phyloP scores from a whole-genome alignment of 108 stramenopile species.

The Skeletonema tropicum region DNA sequence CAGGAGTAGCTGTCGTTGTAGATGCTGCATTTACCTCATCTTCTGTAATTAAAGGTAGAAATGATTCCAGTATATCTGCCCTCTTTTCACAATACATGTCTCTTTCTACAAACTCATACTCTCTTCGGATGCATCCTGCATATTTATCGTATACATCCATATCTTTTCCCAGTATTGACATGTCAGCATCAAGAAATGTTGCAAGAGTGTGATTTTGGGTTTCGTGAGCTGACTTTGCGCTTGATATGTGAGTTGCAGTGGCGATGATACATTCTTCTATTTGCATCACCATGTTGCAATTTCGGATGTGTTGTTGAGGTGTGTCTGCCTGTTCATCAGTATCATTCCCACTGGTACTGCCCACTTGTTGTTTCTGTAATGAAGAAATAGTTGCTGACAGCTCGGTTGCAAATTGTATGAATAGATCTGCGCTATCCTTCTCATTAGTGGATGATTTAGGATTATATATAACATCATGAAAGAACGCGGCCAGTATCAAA shows the following conservation, averaged over 20 bases:
- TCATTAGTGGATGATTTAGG: slow-evolving; percentile 74
- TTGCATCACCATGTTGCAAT: slow-evolving; percentile 18
- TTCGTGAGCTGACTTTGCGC: slow-evolving; percentile 25
- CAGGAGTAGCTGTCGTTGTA: slow-evolving; percentile 15
- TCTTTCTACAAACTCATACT: slow-evolving; percentile 65
- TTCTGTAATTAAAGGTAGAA: slow-evolving; percentile 40
- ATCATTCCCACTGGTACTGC: neutral
- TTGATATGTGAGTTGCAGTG: slow-evolving; percentile 39
- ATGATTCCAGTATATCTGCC: slow-evolving; percentile 67
- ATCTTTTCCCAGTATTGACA: slow-evolving; percentile 78
- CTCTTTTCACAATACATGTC: slow-evolving; percentile 75
- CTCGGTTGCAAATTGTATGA: slow-evolving; percentile 60
- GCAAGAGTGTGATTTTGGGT: slow-evolving; percentile 27
- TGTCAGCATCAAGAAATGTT: slow-evolving; percentile 81
- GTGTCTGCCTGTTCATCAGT: slow-evolving; percentile 3
- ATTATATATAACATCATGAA: slow-evolving; percentile 89
- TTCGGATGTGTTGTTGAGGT: neutral
- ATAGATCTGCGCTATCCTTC: slow-evolving; percentile 72
- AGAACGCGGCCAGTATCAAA: slow-evolving; percentile 67
- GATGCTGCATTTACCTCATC: neutral
- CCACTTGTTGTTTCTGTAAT: neutral
- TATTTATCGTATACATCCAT: slow-evolving; percentile 57
- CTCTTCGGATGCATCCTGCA: slow-evolving; percentile 74
- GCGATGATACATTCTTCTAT: slow-evolving; percentile 52
- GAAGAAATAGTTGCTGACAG: slow-evolving; percentile 4